A percentile compares a stretch with the other conserved stretches of the same genome.
phyloP scores from a whole-genome alignment of 2,329 filamentous ascomycete species.

The Clarireedia homoeocarpa region DNA sequence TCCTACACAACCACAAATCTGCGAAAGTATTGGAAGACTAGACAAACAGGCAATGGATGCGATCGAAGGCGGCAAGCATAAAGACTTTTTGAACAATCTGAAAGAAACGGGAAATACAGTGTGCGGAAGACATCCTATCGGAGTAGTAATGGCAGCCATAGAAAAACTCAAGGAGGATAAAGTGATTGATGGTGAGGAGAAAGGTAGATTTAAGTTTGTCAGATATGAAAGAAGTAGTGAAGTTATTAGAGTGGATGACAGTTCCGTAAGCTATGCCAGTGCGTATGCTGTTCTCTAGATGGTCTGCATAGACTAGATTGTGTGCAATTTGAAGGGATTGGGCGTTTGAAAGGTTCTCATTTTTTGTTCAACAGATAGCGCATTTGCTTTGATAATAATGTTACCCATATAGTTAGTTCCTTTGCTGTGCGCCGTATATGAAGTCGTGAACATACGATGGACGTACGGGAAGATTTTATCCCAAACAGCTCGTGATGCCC shows the following conservation, averaged over 20 bases:
- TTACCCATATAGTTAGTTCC: no score
- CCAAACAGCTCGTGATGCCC: no score
- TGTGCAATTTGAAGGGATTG: not conserved
- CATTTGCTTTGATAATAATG: no score
- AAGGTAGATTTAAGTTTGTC: conserved; percentile 57
- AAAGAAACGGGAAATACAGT: conserved; percentile 78
- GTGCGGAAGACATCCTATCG: conserved; percentile 91
- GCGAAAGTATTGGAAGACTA: conserved; percentile 75
- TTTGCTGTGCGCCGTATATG: no score
- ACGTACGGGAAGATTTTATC: no score
- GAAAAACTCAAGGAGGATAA: conserved; percentile 47
- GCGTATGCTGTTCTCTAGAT: conserved; percentile 65
- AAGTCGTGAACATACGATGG: no score
- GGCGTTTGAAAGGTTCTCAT: no score
- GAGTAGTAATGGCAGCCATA: conserved; percentile 81
- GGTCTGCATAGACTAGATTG: not conserved
- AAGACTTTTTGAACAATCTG: conserved; percentile 61
- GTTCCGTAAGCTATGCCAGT: conserved; percentile 91
- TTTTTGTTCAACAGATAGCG: no score
- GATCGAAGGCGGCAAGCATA: conserved; percentile 68
- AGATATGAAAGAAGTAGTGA: conserved; percentile 81
- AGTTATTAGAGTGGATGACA: conserved; percentile 59
- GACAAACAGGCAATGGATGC: conserved; percentile 80
- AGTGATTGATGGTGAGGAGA: conserved; percentile 21
- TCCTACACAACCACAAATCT: conserved; percentile 49